These are phyloP conservation scores for Torrubiella hemipterigena DNA, from an alignment of 2,329 filamentous ascomycete species.

Conservation along the genomic window DNA sequence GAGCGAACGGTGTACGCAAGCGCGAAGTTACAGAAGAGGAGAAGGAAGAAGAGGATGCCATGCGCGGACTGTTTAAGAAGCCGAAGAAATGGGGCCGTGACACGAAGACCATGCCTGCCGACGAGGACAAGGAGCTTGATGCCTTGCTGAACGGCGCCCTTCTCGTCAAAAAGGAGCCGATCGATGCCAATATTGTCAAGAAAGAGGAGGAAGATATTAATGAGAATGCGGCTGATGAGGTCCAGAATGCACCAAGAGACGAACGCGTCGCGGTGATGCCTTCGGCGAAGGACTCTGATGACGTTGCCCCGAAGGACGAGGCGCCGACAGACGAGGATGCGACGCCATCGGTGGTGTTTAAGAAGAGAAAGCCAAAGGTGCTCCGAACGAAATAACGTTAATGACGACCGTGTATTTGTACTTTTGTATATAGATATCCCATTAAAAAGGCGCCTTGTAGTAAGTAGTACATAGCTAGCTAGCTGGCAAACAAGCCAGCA, in stretches of 20 bases:
- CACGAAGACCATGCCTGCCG: slow-evolving; percentile 33
- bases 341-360: slow-evolving; percentile 54
- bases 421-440: slow-evolving; percentile 5
- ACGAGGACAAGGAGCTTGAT: slow-evolving; percentile 47
- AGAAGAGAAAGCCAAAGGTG: slow-evolving; percentile 64
- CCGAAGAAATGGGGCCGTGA: slow-evolving; percentile 42
- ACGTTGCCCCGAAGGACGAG: slow-evolving; percentile 28
- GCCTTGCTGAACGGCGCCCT: slow-evolving; percentile 35
- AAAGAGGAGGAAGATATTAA: slow-evolving; percentile 12
- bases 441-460: too few species aligned
- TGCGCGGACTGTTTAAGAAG: slow-evolving; percentile 49
- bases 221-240: slow-evolving; percentile 5
- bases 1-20: slow-evolving; percentile 49
- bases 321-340: slow-evolving; percentile 13
- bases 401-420: too few species aligned
- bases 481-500: too few species aligned
- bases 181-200: slow-evolving; percentile 10
- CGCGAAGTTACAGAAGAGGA: slow-evolving; percentile 47
- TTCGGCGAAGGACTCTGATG: slow-evolving; percentile 7
- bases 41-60: slow-evolving; percentile 46
- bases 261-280: too few species aligned
- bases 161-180: slow-evolving; percentile 1
- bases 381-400: slow-evolving; percentile 29
- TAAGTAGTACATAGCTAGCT: too few species aligned
- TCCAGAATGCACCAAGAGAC: slow-evolving; percentile 19